Conservation (phyloP, 352 stramenopile species). For the Thraustotheca clavata region DNA sequence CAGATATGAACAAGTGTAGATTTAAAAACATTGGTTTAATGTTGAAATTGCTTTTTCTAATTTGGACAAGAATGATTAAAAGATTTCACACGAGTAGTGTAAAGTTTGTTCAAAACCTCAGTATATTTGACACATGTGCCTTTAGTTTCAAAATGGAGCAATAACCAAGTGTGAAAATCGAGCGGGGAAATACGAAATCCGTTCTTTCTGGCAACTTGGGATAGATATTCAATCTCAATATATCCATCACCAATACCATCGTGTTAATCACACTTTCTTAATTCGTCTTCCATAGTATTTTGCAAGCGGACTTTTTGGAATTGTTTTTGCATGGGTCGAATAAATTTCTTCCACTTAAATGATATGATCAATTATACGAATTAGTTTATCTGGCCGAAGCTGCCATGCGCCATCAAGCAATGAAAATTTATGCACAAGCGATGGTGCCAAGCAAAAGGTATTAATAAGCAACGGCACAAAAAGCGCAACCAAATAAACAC, state of each 20-base stretch:
- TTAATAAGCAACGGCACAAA: constrained; percentile 9
- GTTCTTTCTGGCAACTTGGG: constrained; percentile 1
- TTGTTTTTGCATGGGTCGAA: not conserved
- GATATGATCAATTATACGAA: constrained; percentile 11
- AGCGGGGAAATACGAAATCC: not conserved
- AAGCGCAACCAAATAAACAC: not conserved
- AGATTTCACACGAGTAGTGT: too few species aligned
- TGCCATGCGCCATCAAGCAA: constrained; percentile 9
- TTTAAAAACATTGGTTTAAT: too few species aligned
- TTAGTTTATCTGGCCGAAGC: constrained; percentile 11
- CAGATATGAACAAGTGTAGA: too few species aligned
- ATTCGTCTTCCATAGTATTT: not conserved
- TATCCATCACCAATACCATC: constrained; percentile 5
- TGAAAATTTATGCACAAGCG: constrained; percentile 8
- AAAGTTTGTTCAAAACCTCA: not conserved
- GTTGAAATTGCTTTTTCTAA: too few species aligned
- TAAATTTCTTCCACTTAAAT: constrained; percentile 16
- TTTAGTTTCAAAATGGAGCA: constrained; percentile 13
- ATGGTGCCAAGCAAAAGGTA: constrained; percentile 1
- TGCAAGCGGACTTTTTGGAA: not conserved
- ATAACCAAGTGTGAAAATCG: constrained; percentile 12
- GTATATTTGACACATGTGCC: not conserved
- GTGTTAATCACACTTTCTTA: not conserved
- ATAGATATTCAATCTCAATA: constrained; percentile 5
- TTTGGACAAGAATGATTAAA: too few species aligned